Base-by-base conservation (phyloP, 305 asterid species). In the Plantago lanceolata region DNA sequence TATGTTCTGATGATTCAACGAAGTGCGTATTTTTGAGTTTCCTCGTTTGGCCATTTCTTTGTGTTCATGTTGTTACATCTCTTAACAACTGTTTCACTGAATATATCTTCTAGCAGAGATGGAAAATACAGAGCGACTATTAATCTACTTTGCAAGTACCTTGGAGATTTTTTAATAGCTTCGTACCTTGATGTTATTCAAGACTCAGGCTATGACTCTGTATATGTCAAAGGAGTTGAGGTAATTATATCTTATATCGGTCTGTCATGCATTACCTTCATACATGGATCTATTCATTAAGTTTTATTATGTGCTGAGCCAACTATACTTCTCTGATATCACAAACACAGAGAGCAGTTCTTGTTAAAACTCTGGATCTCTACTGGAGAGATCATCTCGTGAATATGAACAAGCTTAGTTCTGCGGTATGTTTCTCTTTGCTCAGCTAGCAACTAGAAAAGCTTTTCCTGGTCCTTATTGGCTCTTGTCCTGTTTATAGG, bases 331-430 rank as follows among this genome's bases (percentile, higher is more conserved):
- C 43, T 24, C 24, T 54, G 17, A 14, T 54, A 57, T 67, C 26
- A 51, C 48, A 68, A 20, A 62, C 64, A 21, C 65, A 90, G 99
- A 88, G 90, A 84, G 90, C 83, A 15, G 97, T 94, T 67, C 82
- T 94, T 62, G 81, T 94, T 76, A 90, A 90, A 80, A 87, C 95
- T 58, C 79, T 94, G 37, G 99, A 94, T 82, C 84, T 89, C 76
- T 94, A 88, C 78, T 94, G 99, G 99, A 84, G 96, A 84, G 99
- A 94, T 78, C 99, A 94, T 74, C 96, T 94, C 45, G 90, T 94
- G 71, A 94, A 94, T 85, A 94, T 94, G 97, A 94, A 94, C 82
- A 71, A 84, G 71, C 97, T 94, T 61, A 90, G 83, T 77, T 94
- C 97, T 24, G 94, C 96, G 86, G 99, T 93, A 84, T 13, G 53